These are phyloP conservation scores for Pseudogymnoascus sp. DNA, from an alignment of 2,329 filamentous ascomycete species.

Conservation along the genomic window DNA sequence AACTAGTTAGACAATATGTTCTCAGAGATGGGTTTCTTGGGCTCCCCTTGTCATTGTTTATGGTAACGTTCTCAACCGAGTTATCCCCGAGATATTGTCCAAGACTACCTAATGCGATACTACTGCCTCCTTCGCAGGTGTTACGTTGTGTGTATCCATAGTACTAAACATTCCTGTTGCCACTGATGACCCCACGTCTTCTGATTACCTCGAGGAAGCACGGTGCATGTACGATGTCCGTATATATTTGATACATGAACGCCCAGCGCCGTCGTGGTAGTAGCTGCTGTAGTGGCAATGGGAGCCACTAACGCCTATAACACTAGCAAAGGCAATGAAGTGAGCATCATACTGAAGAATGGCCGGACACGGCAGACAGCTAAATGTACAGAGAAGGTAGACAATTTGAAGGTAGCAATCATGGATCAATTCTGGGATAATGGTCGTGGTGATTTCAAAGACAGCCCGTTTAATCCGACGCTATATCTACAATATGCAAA, in stretches of 20 bases:
- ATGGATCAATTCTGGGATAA: neutral
- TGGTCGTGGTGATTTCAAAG: neutral
- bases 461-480: slow-evolving; percentile 39
- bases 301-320: neutral
- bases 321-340: neutral
- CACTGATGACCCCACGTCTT: slow-evolving; percentile 39
- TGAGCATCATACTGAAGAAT: neutral
- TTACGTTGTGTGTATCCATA: slow-evolving; percentile 45
- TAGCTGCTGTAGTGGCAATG: neutral
- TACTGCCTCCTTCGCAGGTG: too few relatives aligned
- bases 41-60: slow-evolving; percentile 40
- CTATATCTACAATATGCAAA: slow-evolving; percentile 55
- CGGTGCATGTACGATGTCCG: neutral
- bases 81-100: slow-evolving; percentile 48
- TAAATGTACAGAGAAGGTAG: neutral
- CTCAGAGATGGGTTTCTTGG: slow-evolving; percentile 26
- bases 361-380: neutral
- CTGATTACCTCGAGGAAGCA: neutral
- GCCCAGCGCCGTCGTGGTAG: neutral
- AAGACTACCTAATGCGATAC: slow-evolving; percentile 44
- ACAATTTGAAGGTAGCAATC: neutral
- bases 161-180: slow-evolving; percentile 48
- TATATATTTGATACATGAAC: neutral
- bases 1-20: neutral
- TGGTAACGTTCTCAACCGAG: slow-evolving; percentile 39